Evolutionary conservation across 2,329 filamentous ascomycete genomes (phyloP).

Genomic region (Juglanconis oblonga): DNA sequence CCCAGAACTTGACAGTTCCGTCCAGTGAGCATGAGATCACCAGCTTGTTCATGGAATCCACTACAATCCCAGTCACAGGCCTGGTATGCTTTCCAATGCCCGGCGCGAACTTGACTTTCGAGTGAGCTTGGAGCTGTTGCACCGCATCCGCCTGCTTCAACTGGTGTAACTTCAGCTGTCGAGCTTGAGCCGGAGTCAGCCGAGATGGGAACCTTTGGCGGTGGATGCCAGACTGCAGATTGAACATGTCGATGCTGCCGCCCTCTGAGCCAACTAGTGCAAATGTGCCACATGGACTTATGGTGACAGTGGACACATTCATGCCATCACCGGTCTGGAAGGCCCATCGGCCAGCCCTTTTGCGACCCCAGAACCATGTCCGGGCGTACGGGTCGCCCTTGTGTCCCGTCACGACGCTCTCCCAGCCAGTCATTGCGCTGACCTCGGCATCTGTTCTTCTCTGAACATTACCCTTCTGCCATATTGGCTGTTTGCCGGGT

Average conservation of each 20-base stretch:
- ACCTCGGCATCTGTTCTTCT: conserved; percentile 67
- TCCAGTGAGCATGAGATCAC: conserved; percentile 86
- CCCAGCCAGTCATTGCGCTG: conserved; percentile 85
- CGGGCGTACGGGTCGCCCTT: conserved; percentile 78
- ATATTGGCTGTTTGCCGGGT: conserved; percentile 74
- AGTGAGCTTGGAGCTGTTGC: conserved; percentile 48
- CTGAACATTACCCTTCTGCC: conserved; percentile 72
- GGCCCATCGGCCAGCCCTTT: conserved; percentile 88
- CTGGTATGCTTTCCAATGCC: conserved; percentile 73
- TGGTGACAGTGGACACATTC: conserved; percentile 81
- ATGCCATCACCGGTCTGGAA: conserved; percentile 81
- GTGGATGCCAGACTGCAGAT: conserved; percentile 87
- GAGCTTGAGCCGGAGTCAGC: conserved; percentile 73
- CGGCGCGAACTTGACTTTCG: conserved; percentile 44
- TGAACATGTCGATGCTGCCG: conserved; percentile 91
- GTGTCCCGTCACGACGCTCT: conserved; percentile 93
- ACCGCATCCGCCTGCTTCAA: conserved; percentile 57
- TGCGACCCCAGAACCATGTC: conserved; percentile 98
- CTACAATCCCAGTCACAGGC: conserved; percentile 78
- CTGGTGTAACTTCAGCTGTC: conserved; percentile 68
- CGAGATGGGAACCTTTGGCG: conserved; percentile 83
- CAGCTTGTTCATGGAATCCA: conserved; percentile 85
- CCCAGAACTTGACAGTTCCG: conserved; percentile 97
- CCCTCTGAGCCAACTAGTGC: conserved; percentile 81
- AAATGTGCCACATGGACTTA: conserved; percentile 92